These are phyloP conservation scores for Collybia nuda DNA, from an alignment of 768 basidiomycete species.

Conservation along the genomic window DNA sequence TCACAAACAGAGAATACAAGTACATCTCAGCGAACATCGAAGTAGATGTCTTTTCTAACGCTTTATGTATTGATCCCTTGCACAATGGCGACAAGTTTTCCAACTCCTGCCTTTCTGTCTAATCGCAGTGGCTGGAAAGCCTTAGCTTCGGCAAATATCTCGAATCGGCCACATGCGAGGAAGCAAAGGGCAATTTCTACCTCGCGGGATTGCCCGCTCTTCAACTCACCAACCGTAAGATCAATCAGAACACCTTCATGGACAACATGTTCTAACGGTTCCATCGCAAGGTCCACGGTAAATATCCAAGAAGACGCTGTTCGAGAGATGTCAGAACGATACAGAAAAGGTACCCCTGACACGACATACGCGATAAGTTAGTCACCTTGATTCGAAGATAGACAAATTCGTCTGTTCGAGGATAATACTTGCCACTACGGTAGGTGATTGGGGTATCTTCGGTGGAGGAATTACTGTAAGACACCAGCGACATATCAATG, in stretches of 20 bases:
- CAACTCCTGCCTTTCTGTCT: constrained; percentile 35
- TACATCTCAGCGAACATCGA: too few species aligned
- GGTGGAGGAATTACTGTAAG: constrained; percentile 21
- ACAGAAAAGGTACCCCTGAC: neutral
- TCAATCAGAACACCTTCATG: constrained; percentile 66
- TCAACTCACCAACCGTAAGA: constrained; percentile 64
- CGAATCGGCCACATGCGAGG: constrained; percentile 68
- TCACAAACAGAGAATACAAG: neutral
- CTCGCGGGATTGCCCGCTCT: constrained; percentile 48
- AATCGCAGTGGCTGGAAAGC: constrained; percentile 23
- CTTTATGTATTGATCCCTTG: constrained; percentile 15
- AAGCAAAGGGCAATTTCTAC: constrained; percentile 68
- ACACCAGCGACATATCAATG: constrained; percentile 53
- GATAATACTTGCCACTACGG: constrained; percentile 44
- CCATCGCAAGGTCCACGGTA: constrained; percentile 50
- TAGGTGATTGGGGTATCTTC: constrained; percentile 18
- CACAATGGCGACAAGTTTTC: constrained; percentile 39
- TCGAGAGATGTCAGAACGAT: neutral
- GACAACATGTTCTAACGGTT: constrained; percentile 65
- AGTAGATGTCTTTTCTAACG: neutral
- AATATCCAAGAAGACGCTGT: constrained; percentile 54
- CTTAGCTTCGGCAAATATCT: constrained; percentile 44
- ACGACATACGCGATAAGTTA: constrained; percentile 66
- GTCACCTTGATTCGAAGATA: constrained; percentile 55
- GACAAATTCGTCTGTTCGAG: constrained; percentile 61